Evolutionary conservation across 2,329 filamentous ascomycete species (phyloP), one percentile per base, ranked within the genome.

Genomic region (Penicillium sp.): DNA sequence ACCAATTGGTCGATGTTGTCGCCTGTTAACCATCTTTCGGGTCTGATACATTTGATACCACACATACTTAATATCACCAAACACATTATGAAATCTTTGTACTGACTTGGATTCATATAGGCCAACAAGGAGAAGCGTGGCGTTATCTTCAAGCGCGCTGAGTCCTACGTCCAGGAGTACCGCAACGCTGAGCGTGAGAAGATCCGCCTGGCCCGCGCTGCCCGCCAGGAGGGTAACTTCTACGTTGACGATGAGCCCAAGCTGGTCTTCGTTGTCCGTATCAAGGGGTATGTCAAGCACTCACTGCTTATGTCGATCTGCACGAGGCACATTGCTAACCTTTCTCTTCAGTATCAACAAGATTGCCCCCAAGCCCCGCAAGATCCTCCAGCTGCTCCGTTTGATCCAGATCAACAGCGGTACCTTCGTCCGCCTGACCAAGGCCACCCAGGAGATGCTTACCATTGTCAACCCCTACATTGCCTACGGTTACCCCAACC

Each of bases 331-430:
- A 33, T 39, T 31, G 33, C 56, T 67, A 49, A 64, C 64, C n/a
- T 54, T 19, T 24, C 3, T 27, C 21, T 22, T 7, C 64, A 89
- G 93, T 96, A 98, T 99, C 92, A 98, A 98, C 91, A 99, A 99
- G 90, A 98, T 99, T 75, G 88, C 96, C 78, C 95, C 95, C 73
- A 98, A 99, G 90, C 96, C 96, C 82, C 93, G 95, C 87, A 99
- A 99, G 89, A 98, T 96, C 77, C 88, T 99, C 73, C 95, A 99
- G 84, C 91, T 99, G 62, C 93, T 99, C 79, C 93, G 95, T 86
- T 91, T 99, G 68, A 89, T 99, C 75, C 95, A 99, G 86, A 99
- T 99, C 90, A 99, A 99, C 91, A 98, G 96, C 81, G 95, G 93
- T 81, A 91, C 97, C 81, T 99, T 99, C 84, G 85, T 99, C 82